Evolutionary conservation across 2,329 filamentous ascomycete species (phyloP).

Genomic region (Chrysoporthe puriensis): DNA sequence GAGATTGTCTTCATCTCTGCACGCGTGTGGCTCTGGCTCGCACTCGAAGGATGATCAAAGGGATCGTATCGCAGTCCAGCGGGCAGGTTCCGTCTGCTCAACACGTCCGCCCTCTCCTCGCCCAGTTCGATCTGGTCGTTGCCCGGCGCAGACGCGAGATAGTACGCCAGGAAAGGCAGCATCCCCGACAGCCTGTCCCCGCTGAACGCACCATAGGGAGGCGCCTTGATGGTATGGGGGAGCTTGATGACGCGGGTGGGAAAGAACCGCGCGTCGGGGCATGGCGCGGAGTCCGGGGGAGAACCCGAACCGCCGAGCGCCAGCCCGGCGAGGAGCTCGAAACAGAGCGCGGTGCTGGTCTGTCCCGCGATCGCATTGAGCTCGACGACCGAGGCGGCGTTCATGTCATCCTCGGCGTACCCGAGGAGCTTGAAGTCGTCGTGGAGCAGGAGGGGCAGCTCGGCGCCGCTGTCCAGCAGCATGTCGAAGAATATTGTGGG

Average conservation of each 20-base stretch:
- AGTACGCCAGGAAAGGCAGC: conserved; percentile 47
- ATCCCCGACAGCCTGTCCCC: conserved; percentile 45
- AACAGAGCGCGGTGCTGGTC: conserved; percentile 34
- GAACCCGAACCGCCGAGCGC: conserved; percentile 32
- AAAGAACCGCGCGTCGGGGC: conserved; percentile 11
- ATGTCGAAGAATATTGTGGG: conserved; percentile 39
- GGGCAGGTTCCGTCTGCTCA: conserved; percentile 46
- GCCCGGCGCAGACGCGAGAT: conserved; percentile 46
- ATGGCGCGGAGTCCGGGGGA: conserved; percentile 30
- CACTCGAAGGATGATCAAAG: conserved; percentile 23
- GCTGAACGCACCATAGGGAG: conserved; percentile 3
- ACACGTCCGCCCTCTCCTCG: conserved; percentile 47
- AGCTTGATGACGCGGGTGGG: conserved; percentile 30
- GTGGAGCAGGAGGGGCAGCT: conserved; percentile 42
- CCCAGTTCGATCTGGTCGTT: conserved; percentile 44
- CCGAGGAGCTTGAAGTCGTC: conserved; percentile 41
- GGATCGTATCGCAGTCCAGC: conserved; percentile 37
- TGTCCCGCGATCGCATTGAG: conserved; percentile 31
- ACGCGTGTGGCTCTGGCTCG: conserved; percentile 2
- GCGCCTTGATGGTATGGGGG: conserved; percentile 18
- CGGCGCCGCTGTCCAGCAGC: conserved; percentile 49
- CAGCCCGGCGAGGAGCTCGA: conserved; percentile 42
- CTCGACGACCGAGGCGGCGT: conserved; percentile 39
- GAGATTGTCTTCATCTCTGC: background rate
- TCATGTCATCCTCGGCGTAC: conserved; percentile 37